These are phyloP conservation scores for Fusarium camptoceras DNA, from an alignment of 2,329 filamentous ascomycete genomes.

Conservation along the genomic window DNA sequence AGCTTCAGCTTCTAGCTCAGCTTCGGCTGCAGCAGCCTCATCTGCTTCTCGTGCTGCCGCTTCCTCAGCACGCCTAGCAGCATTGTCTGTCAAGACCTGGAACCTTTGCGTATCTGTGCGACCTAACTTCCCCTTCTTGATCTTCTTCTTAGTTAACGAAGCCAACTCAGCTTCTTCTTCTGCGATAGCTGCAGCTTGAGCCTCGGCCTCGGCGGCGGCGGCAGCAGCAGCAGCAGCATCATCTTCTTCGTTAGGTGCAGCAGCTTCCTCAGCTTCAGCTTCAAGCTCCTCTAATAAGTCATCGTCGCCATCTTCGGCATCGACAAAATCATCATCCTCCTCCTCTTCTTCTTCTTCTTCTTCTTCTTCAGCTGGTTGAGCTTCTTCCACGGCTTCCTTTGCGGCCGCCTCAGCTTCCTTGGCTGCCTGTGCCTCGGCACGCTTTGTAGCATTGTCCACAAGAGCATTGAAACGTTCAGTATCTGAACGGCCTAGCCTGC, in stretches of 20 bases:
- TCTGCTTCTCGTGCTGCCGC: conserved; percentile 25
- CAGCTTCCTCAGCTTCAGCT: conserved; percentile 5
- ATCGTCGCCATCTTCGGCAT: conserved; percentile 27
- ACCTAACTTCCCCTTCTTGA: conserved; percentile 51
- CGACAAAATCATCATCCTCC: conserved; percentile 33
- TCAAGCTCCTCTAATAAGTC: conserved; percentile 6
- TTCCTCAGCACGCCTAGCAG: conserved; percentile 26
- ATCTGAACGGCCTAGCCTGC: conserved; percentile 43
- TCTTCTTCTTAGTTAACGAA: conserved; percentile 51
- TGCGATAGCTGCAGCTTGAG: conserved; percentile 34
- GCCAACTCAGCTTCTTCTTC: conserved; percentile 58
- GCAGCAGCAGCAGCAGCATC: conserved; percentile 36
- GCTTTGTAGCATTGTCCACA: conserved; percentile 42
- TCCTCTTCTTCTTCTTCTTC: conserved; percentile 50
- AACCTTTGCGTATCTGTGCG: conserved; percentile 41
- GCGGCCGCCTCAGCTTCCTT: conserved; percentile 37
- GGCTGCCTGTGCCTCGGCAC: conserved; percentile 47
- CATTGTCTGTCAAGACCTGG: conserved; percentile 20
- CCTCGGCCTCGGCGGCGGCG: conserved; percentile 21
- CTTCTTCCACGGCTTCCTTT: conserved; percentile 44
- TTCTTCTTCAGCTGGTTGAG: conserved; percentile 50
- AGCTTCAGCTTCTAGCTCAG: conserved; percentile 36
- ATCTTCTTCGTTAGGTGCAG: conserved; percentile 43
- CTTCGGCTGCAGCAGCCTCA: conserved; percentile 52
- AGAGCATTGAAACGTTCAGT: conserved; percentile 38